These are phyloP conservation scores for Blepharisma stoltei DNA, from an alignment of 73 alveolate genomes.

Conservation along the genomic window DNA sequence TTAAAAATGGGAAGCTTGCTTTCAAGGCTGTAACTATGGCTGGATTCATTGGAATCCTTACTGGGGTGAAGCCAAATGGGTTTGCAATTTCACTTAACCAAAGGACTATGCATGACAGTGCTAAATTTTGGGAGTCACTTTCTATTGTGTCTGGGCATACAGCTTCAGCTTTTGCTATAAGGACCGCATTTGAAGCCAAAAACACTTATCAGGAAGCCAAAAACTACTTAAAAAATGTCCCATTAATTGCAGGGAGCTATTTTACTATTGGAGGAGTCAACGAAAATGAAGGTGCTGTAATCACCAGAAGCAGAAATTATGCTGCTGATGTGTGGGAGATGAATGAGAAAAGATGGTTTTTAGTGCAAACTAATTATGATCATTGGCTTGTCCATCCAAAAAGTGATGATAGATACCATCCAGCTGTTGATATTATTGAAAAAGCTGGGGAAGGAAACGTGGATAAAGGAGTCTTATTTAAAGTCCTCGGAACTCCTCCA, in stretches of 20 bases:
- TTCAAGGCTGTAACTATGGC: conserved; percentile 51
- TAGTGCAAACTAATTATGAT: conserved; percentile 38
- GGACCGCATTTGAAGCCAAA: conserved; percentile 30
- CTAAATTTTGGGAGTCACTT: conserved; percentile 31
- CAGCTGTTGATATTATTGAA: neutral
- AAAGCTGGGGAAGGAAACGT: neutral
- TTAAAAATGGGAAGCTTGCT: conserved; percentile 27
- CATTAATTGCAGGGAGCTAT: conserved; percentile 44
- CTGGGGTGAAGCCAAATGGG: conserved; percentile 48
- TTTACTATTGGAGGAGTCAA: conserved; percentile 52
- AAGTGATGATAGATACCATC: conserved; percentile 14
- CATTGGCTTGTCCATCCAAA: conserved; percentile 39
- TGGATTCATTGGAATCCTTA: conserved; percentile 51
- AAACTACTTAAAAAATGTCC: conserved; percentile 15
- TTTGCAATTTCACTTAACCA: conserved; percentile 52
- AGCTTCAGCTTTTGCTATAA: conserved; percentile 30
- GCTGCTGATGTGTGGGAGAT: conserved; percentile 28
- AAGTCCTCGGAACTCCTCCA: neutral
- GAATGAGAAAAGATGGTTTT: conserved; percentile 28
- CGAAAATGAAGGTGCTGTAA: conserved; percentile 52
- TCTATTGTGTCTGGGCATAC: conserved; percentile 38
- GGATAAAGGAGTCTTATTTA: conserved; percentile 7
- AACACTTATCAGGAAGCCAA: conserved; percentile 40
- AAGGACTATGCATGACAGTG: conserved; percentile 34
- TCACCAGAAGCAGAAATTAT: conserved; percentile 47